phyloP scores from a whole-genome alignment of 495 filamentous ascomycete genomes.

The Pyrenula aspistea region DNA sequence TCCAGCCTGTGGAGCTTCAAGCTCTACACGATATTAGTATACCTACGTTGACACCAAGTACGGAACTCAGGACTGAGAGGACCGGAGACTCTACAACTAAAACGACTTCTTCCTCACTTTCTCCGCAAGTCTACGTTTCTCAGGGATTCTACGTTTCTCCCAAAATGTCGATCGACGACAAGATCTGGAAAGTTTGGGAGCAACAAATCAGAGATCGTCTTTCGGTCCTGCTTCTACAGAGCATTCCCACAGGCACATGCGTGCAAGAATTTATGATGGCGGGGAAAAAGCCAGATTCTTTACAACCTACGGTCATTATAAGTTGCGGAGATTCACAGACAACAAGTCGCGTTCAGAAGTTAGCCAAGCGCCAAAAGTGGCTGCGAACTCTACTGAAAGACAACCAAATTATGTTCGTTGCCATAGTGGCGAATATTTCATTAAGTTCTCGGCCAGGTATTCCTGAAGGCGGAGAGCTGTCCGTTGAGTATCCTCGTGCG shows the following conservation, averaged over 20 bases:
- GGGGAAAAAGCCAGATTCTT: neutral
- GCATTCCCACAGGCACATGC: neutral
- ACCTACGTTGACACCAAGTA: neutral
- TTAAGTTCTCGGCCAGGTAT: neutral
- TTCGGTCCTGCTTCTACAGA: neutral
- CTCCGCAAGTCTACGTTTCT: neutral
- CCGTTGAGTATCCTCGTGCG: neutral
- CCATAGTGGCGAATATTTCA: neutral
- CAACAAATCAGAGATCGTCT: neutral
- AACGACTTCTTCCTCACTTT: neutral
- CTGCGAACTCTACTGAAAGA: neutral
- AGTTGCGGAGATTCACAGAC: neutral
- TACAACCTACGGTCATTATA: neutral
- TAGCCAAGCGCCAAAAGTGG: neutral
- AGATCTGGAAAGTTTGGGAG: neutral
- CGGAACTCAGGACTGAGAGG: neutral
- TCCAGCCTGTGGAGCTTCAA: neutral
- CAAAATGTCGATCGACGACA: neutral
- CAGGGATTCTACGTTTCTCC: neutral
- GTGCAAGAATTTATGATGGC: slow-evolving; percentile 1
- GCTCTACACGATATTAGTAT: neutral
- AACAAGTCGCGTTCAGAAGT: neutral
- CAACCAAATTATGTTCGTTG: neutral
- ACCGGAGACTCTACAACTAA: neutral
- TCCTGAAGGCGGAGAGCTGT: neutral